Evolutionary conservation across 2,329 filamentous ascomycete species (phyloP).

Genomic region (Pseudogymnoascus sp.): DNA sequence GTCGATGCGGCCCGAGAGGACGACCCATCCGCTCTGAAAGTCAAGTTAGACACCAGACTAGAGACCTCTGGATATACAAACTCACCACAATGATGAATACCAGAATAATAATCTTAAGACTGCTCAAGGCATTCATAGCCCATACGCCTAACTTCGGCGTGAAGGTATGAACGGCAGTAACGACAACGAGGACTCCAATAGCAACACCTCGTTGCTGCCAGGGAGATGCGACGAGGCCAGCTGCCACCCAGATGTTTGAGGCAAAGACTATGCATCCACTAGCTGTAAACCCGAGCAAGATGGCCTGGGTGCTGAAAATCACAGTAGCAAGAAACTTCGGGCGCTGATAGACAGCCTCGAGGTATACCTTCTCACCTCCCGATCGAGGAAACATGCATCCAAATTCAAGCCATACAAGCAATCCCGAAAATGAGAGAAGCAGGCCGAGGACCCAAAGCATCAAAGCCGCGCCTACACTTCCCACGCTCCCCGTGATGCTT

Average conservation of each 20-base stretch:
- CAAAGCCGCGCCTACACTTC: constrained; percentile 46
- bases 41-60: not conserved
- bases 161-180: constrained; percentile 40
- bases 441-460: constrained; percentile 47
- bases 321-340: constrained; percentile 45
- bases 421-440: constrained; percentile 36
- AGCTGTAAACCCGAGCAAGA: constrained; percentile 47
- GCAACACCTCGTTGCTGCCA: constrained; percentile 43
- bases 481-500: constrained; percentile 44
- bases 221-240: constrained; percentile 37
- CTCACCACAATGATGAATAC: constrained; percentile 35
- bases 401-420: constrained; percentile 39
- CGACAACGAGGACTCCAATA: constrained; percentile 37
- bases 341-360: constrained; percentile 42
- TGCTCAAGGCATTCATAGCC: constrained; percentile 40
- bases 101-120: constrained; percentile 42
- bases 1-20: constrained; percentile 30
- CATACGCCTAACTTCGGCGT: constrained; percentile 39
- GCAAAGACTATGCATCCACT: constrained; percentile 60
- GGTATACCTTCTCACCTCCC: constrained; percentile 46
- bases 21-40: constrained; percentile 31
- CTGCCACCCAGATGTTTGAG: constrained; percentile 42
- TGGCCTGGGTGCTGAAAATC: constrained; percentile 43
- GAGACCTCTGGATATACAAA: constrained; percentile 11
- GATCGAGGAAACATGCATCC: constrained; percentile 38